Base-by-base conservation (phyloP, 768 basidiomycete genomes). In the Paxillus ammoniavirescens region DNA sequence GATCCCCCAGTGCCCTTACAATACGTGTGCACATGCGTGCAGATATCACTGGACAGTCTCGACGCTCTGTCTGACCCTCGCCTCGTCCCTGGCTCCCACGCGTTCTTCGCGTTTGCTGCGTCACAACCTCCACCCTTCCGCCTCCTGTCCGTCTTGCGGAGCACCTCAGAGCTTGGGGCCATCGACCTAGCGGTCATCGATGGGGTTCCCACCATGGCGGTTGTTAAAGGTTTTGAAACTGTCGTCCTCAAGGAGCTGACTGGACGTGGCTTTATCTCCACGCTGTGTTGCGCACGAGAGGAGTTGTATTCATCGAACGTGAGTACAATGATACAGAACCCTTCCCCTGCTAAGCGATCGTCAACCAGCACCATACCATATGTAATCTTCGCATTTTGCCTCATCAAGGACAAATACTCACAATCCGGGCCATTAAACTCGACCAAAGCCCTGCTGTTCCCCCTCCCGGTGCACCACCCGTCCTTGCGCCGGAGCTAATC, bases 321-420 rank as follows among this genome's bases (percentile, higher is more conserved):
- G 45, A 66, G 67, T 59, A 9, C n/a, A 13, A 14, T 2, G 12
- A 18, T n/a, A 1, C 12, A 15, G n/a, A 14, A 5, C 10, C 4
- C 31, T 8, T 1, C 8, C 7, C 31, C 14, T 60, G 21, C 21
- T 67, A 40, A 69, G 33, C 6, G 5, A 10, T 26, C n/a, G 14
- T 48, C 38, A 8, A 17, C 31, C 49, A 82, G 82, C 66, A 69
- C 26, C 78, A 82, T 59, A 68, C 70, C 21, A 79, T 86, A 54
- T 75, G 73, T 50, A 78, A 75, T n/a, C 66, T 82, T 46, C 77
- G 81, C 30, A 72, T 79, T 23, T 62, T 83, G 35, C 82, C 82
- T 2, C 66, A 70, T 13, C 83, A 85, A 61, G 67, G 71, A 8
- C 73, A 81, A 49, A 65, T 86, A 12, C 68, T 86, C 18, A 71